Conservation (phyloP, 2,329 filamentous ascomycete species). For the Xylariaceae sp. region DNA sequence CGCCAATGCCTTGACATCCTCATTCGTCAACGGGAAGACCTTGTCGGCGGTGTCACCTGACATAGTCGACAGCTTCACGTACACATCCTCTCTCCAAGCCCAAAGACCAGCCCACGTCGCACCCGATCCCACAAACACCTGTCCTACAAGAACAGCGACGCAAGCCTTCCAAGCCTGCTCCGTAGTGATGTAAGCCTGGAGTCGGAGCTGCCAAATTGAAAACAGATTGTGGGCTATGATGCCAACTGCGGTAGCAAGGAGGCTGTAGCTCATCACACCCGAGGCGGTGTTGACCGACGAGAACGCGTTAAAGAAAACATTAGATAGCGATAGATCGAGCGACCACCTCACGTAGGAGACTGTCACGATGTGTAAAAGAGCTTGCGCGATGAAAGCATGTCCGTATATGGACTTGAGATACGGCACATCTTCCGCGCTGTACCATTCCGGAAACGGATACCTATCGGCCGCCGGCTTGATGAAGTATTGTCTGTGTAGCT, state of each 20-base stretch:
- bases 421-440: neutral
- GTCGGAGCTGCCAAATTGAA: neutral
- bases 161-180: neutral
- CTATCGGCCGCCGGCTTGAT: neutral
- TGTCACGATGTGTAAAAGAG: neutral
- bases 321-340: neutral
- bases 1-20: too few species aligned
- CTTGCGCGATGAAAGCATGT: neutral
- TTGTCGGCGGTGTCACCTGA: too few species aligned
- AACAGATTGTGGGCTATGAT: neutral
- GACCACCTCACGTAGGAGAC: neutral
- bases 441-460: neutral
- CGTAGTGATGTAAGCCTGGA: neutral
- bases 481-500: neutral
- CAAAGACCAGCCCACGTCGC: neutral
- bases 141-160: neutral
- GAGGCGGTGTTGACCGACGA: neutral
- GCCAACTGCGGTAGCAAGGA: neutral
- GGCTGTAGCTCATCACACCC: neutral
- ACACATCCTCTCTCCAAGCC: neutral
- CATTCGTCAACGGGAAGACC: too few species aligned
- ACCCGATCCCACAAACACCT: neutral
- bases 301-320: neutral
- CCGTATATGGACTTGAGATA: neutral
- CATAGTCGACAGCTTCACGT: neutral